Evolutionary conservation across 345 rosid species (phyloP), one percentile per base, ranked within the genome.

Genomic region (Pelargonium nanum): DNA sequence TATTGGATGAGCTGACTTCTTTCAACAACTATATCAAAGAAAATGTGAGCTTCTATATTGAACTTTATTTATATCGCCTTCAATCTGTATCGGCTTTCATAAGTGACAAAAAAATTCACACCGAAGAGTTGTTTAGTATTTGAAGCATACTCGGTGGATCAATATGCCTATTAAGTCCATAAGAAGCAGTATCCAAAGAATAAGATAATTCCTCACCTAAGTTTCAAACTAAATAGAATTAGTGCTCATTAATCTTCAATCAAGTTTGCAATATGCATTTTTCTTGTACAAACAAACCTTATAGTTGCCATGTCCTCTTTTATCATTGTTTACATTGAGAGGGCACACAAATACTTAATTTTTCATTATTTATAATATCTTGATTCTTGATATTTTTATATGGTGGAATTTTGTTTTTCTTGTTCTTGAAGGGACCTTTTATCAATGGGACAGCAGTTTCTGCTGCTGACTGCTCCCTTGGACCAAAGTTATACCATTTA

Each of bases 391-490:
- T 26, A 30, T 24, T 53, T 30, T 65, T 23, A 40, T 64, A 23
- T 50, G 17, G 21, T 57, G 52, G 17, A 21, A 28, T 28, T 24
- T 45, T 60, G 25, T 28, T 26, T 25, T 59, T 30, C 19, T 19
- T 62, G 24, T 26, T 58, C 63, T 71, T 59, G 45, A 68, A 92
- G 96, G 96, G 98, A 16, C 93, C 95, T 73, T 87, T 79, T 68
- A 87, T 85, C 75, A 87, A 85, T 44, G 93, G 95, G 70, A 85
- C 77, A 72, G 88, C 74, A 69, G 75, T 92, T 10, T 92, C 95
- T 74, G 86, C 93, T 2, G 89, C 89, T 6, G 98, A 89, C 79
- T 78, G 87, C 72, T 79, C 98, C 19, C 77, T 92, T 7, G 87
- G 73, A 65, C 97, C 97, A 12, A 87, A 89, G 75, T 58, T 87